These are phyloP conservation scores for Naganishia sp. DNA, from an alignment of 1,284 basidiomycete genomes.

Conservation along the genomic window DNA sequence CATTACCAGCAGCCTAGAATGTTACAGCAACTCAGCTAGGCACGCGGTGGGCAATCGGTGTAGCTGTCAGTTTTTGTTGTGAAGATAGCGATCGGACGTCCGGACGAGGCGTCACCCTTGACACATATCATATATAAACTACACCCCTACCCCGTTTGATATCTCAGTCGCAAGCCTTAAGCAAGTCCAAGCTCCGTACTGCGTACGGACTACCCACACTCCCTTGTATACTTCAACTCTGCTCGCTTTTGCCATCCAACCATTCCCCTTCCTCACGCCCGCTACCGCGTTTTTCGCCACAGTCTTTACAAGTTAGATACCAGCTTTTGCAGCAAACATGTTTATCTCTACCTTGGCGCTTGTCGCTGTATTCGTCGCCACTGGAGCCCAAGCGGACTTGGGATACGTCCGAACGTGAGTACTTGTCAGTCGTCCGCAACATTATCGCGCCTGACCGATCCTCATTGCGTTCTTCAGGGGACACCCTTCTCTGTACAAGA, in stretches of 20 bases:
- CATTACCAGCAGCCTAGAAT: too few relatives aligned
- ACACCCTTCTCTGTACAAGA: conserved; percentile 13
- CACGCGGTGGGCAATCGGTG: too few relatives aligned
- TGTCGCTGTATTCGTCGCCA: background rate
- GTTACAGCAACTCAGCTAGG: too few relatives aligned
- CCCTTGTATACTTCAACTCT: background rate
- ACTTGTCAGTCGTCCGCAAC: background rate
- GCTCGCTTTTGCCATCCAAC: background rate
- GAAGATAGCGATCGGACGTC: too few relatives aligned
- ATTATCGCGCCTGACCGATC: background rate
- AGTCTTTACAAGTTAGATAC: background rate
- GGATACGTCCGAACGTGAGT: conserved; percentile 14
- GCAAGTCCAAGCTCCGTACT: conserved; percentile 2
- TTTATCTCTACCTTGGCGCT: conserved; percentile 4
- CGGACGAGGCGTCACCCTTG: too few relatives aligned
- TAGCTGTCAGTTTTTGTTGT: too few relatives aligned
- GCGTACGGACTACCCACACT: conserved; percentile 1
- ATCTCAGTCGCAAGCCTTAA: background rate
- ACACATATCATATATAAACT: too few relatives aligned
- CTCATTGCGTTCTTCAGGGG: background rate
- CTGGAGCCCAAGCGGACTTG: conserved; percentile 1
- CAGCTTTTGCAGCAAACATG: background rate
- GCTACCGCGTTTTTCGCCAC: background rate
- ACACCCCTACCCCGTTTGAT: too few relatives aligned
- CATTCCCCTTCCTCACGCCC: background rate